These are phyloP conservation scores for Nitzschia sp. DNA, from an alignment of 108 stramenopile genomes.

Conservation along the genomic window DNA sequence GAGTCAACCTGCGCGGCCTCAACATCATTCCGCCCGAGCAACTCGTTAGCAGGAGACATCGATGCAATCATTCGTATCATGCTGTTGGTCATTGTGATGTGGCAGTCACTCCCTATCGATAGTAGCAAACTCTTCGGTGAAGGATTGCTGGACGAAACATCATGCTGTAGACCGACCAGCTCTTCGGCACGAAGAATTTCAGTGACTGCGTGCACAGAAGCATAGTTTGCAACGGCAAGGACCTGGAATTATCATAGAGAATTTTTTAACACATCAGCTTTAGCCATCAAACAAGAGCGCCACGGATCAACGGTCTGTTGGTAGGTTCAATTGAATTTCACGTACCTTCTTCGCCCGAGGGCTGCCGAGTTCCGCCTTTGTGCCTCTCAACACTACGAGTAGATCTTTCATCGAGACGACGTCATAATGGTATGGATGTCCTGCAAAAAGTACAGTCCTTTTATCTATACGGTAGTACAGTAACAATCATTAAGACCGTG, in stretches of 20 bases:
- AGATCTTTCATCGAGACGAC: background rate
- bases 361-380: background rate
- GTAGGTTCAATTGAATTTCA: background rate
- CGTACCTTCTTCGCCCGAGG: background rate
- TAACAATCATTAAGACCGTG: too few species aligned
- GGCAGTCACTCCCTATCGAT: background rate
- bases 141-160: background rate
- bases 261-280: background rate
- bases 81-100: constrained; percentile 16
- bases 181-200: background rate
- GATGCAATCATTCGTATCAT: constrained; percentile 33
- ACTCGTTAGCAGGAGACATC: constrained; percentile 7
- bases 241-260: background rate
- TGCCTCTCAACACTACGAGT: background rate
- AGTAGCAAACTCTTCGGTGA: constrained; percentile 19
- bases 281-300: background rate
- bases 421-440: too few species aligned
- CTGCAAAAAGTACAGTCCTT: too few species aligned
- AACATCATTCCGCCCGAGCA: constrained; percentile 19
- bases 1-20: constrained; percentile 39
- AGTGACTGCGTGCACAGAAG: background rate
- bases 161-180: background rate
- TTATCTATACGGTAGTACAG: too few species aligned
- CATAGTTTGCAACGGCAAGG: background rate
- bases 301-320: too few species aligned